Evolutionary conservation across 768 basidiomycete genomes (phyloP).

Genomic region (Hirschioporus abietinus): DNA sequence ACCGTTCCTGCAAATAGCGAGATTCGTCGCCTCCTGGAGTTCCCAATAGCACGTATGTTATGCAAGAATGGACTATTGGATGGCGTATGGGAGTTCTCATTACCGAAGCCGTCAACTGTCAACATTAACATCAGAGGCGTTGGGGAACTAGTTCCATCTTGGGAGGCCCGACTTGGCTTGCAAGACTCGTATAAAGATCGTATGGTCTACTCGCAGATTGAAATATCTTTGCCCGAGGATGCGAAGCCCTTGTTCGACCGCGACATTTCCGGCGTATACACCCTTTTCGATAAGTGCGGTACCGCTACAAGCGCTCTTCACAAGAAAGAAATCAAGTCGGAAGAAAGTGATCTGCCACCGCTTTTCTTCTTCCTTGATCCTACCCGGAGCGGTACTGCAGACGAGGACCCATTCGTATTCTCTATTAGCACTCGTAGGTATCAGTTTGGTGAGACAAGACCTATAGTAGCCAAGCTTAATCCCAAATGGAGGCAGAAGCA

Average conservation of each 20-base stretch:
- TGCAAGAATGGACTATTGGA: constrained; percentile 53
- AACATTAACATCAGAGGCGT: constrained; percentile 56
- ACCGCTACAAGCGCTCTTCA: constrained; percentile 84
- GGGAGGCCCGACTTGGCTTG: constrained; percentile 81
- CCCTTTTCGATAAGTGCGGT: constrained; percentile 79
- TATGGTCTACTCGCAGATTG: constrained; percentile 59
- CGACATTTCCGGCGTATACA: constrained; percentile 76
- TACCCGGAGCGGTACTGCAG: constrained; percentile 66
- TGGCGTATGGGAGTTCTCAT: constrained; percentile 76
- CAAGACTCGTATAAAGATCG: constrained; percentile 58
- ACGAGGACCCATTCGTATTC: constrained; percentile 81
- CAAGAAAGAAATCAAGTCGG: constrained; percentile 41
- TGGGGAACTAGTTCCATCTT: constrained; percentile 72
- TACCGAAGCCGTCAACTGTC: constrained; percentile 56
- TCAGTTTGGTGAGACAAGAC: constrained; percentile 77
- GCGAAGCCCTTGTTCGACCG: constrained; percentile 54
- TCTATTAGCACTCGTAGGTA: constrained; percentile 72
- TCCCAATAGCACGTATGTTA: constrained; percentile 71
- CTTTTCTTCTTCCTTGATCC: constrained; percentile 83
- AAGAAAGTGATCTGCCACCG: constrained; percentile 50
- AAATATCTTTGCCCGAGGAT: constrained; percentile 51
- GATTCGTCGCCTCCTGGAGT: constrained; percentile 65
- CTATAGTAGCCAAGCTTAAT: constrained; percentile 69
- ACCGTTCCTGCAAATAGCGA: constrained; percentile 72
- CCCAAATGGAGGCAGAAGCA: constrained; percentile 71